Evolutionary conservation across 495 filamentous ascomycete genomes (phyloP), one percentile per base, ranked within the genome.

Genomic region (Eremomyces bilateralis): DNA sequence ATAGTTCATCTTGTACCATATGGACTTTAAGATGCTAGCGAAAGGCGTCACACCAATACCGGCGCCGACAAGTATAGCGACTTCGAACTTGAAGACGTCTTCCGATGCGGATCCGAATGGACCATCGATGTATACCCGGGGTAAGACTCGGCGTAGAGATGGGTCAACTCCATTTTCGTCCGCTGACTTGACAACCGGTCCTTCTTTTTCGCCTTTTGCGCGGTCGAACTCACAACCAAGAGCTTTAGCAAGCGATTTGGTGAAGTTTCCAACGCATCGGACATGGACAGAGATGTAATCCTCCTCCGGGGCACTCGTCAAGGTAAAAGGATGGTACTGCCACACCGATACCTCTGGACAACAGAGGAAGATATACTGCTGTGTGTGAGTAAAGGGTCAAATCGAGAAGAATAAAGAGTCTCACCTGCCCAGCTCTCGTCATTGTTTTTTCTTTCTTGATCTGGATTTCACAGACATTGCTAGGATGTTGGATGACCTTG

Each of bases 41-140:
- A 88, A 99, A 3, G 88, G 88, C 3, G 88, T 99, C 21, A 95
- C 84, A 46, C 88, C 88, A 44, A 99, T 99, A 53, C 88, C 88
- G 1, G 88, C 94, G 34, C 88, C 88, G 44, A 95, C 85, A 34
- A 99, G 72, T 2, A 99, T 76, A 12, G 88, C 85, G 45, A 99
- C 83, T 62, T 97, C 88, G 56, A 95, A 94, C 49, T 95, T 80
- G 54, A 99, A 94, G 29, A 99, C 77, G 49, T 88, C 80, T 55
- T 99, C 88, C 21, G 88, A 90, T 0, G 88, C 90, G 3, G 88
- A 84, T 54, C 88, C 88, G 48, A 95, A 99, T 5, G 88, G 77
- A 0, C 77, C 77, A 45, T 80, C 76, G 43, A 81, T 65, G 51
- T 77, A 81, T 28, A 83, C 72, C 21, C 73, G 63, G 18, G 77